Evolutionary conservation across 768 basidiomycete species (phyloP).

Genomic region (Tylopilus felleus): DNA sequence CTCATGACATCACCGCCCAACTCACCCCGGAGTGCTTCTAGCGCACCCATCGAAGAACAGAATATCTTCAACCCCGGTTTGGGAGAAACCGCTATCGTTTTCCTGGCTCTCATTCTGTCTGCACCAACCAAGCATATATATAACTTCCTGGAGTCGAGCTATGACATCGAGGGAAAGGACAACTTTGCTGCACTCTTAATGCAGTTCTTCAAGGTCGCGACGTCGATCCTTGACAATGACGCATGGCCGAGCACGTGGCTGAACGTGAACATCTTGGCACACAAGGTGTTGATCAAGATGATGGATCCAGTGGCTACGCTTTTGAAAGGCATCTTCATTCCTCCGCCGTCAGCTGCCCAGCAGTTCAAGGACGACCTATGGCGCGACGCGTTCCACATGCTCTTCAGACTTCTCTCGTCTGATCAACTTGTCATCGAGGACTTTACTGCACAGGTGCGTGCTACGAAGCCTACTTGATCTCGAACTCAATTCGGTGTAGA

Average conservation of each 20-base stretch:
- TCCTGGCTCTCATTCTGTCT: slow-evolving; percentile 78
- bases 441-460: slow-evolving; percentile 81
- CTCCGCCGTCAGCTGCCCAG: slow-evolving; percentile 54
- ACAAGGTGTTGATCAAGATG: slow-evolving; percentile 84
- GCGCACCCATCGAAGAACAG: slow-evolving; percentile 45
- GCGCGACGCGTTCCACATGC: slow-evolving; percentile 76
- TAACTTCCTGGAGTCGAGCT: slow-evolving; percentile 71
- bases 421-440: slow-evolving; percentile 94
- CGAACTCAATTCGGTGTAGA: slow-evolving; percentile 42
- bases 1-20: slow-evolving; percentile 68
- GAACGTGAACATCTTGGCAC: slow-evolving; percentile 84
- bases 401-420: slow-evolving; percentile 82
- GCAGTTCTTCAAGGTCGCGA: slow-evolving; percentile 77
- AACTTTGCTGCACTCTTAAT: slow-evolving; percentile 67
- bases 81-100: slow-evolving; percentile 83
- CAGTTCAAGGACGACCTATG: slow-evolving; percentile 77
- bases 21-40: slow-evolving; percentile 41
- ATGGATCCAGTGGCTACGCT: slow-evolving; percentile 77
- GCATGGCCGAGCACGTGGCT: slow-evolving; percentile 91
- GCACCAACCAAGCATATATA: slow-evolving; percentile 74
- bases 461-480: neutral
- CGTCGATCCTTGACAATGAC: slow-evolving; percentile 79
- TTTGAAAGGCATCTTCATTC: slow-evolving; percentile 80
- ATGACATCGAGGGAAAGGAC: slow-evolving; percentile 88
- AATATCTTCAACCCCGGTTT: slow-evolving; percentile 66